A percentile compares a stretch with the other conserved stretches of the same genome.
Conservation (phyloP, 352 stramenopile species). For the Globisporangium rhizosaccharum region DNA sequence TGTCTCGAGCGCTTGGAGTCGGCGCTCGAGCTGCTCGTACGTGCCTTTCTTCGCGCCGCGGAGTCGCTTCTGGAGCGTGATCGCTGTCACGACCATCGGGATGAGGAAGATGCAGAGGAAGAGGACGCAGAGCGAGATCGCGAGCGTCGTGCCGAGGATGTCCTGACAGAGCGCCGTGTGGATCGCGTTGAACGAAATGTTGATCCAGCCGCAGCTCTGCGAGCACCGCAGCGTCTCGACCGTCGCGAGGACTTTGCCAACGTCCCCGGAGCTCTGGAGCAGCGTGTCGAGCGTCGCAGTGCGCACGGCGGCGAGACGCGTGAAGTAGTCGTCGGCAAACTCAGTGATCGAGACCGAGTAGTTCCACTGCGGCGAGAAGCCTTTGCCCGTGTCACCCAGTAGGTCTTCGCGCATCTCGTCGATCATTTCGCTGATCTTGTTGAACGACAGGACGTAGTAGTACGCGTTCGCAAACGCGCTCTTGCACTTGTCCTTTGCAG, state of each 20-base stretch:
- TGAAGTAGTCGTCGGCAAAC: conserved; percentile 57
- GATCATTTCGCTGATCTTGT: conserved; percentile 49
- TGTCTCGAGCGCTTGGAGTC: conserved; percentile 58
- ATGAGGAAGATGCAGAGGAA: conserved; percentile 74
- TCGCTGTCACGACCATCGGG: conserved; percentile 60
- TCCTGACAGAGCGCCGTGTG: conserved; percentile 68
- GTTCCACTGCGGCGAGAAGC: conserved; percentile 56
- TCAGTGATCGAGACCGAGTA: conserved; percentile 58
- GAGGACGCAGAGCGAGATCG: conserved; percentile 71
- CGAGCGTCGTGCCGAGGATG: conserved; percentile 70
- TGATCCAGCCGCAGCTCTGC: conserved; percentile 76
- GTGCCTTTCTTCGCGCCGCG: conserved; percentile 71
- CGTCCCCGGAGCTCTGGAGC: conserved; percentile 34
- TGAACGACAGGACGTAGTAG: conserved; percentile 57
- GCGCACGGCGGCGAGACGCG: conserved; percentile 36
- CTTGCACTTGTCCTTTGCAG: conserved; percentile 36
- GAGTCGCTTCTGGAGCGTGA: conserved; percentile 76
- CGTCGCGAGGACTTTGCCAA: conserved; percentile 44
- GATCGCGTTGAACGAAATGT: conserved; percentile 76
- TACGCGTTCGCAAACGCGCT: conserved; percentile 45
- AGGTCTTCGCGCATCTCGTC: conserved; percentile 72
- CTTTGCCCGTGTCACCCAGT: conserved; percentile 55
- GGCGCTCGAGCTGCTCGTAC: conserved; percentile 71
- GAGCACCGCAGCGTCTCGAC: conserved; percentile 68
- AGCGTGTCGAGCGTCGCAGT: conserved; percentile 35